These are phyloP conservation scores for Litchi chinensis DNA, from an alignment of 345 rosid species.

Conservation along the genomic window DNA sequence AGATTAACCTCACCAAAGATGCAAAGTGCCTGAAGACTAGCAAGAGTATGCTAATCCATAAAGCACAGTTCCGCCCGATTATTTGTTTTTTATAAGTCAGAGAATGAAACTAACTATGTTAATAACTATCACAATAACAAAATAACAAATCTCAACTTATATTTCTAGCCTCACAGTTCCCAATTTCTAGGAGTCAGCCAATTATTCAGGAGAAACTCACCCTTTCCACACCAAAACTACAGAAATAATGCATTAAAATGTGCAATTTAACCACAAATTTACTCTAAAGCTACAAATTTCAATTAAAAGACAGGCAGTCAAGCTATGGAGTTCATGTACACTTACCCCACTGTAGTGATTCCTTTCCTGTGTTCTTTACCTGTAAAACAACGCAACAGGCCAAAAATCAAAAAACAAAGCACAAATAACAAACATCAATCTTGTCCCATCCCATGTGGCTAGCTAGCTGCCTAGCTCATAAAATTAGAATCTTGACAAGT, in stretches of 20 bases:
- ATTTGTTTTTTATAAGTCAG: neutral
- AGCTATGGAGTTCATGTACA: neutral
- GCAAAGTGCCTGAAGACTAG: neutral
- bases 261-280: neutral
- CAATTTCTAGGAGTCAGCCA: neutral
- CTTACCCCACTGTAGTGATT: conserved; percentile 93
- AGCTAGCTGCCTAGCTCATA: too few species aligned
- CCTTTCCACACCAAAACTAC: neutral
- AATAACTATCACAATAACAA: neutral
- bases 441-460: neutral
- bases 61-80: neutral
- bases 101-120: neutral
- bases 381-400: conserved; percentile 23
- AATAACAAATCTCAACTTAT: neutral
- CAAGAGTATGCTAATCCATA: neutral
- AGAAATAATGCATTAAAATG: neutral
- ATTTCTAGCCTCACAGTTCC: neutral
- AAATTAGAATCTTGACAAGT: too few species aligned
- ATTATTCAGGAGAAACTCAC: neutral
- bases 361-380: conserved; percentile 92
- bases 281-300: neutral
- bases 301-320: too few species aligned
- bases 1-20: neutral
- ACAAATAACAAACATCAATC: neutral
- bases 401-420: neutral